Evolutionary conservation across 768 basidiomycete species (phyloP), one percentile per base, ranked within the genome.

Genomic region (Gymnopilus dilepis): DNA sequence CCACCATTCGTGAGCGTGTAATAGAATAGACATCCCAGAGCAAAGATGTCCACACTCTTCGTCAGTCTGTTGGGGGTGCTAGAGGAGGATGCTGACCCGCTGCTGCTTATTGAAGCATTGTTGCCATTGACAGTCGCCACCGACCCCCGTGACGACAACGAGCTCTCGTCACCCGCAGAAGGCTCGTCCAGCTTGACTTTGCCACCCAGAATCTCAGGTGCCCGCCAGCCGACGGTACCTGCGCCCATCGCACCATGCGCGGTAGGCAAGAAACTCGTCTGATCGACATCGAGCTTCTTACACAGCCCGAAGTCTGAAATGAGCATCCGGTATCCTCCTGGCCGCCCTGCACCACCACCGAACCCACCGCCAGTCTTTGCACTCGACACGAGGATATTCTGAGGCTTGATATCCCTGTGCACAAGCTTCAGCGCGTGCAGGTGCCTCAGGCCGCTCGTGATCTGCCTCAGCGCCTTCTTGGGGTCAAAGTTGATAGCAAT

Each of bases 331-430:
- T 93, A 71, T 73, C 84, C 65, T 58, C 68, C 65, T 73, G 75
- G 67, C 72, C 78, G 69, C 70, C 77, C 62, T 76, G 76, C 31
- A 40, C 76, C 77, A 17, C 82, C 42, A 5, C 63, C 40, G 43
- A 61, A 31, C 17, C 33, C 52, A 2, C 56, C 45, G 19, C 60
- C 28, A 24, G 58, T 84, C 68, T 90, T 91, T 2, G 86, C 84
- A 13, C 79, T 79, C 13, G 94, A 93, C 11, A 99, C 83, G 13
- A 99, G 85, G 58, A 99, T 98, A 70, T 99, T 99, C 74, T 96
- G 97, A 4, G 97, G 97, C 70, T 99, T 99, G 76, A 99, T 97
- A 73, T 99, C 97, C 31, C 97, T 87, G 77, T 99, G 97, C n/a
- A 98, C 87, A 60, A 99, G 91, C 76, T 97, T 97, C 69, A 99